Evolutionary conservation across 305 asterid genomes (phyloP).

Genomic region (Fraxinus baroniana): DNA sequence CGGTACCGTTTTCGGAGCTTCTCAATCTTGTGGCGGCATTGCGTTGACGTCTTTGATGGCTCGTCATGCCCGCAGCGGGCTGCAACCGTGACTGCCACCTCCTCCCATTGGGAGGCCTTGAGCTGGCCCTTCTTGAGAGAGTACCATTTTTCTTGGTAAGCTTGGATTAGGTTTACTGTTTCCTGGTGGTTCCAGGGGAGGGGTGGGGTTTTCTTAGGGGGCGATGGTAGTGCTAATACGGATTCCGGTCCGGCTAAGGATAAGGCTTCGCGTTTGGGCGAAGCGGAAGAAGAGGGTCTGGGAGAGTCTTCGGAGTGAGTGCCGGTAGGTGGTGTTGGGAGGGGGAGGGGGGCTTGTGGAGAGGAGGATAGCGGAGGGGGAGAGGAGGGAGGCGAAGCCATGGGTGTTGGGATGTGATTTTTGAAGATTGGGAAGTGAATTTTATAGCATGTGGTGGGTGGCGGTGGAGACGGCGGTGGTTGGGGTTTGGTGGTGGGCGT

Average conservation of each 20-base stretch:
- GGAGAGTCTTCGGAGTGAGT: constrained; percentile 14
- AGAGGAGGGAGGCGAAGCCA: constrained; percentile 33
- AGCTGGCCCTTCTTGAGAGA: constrained; percentile 71
- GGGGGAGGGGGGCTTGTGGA: background rate
- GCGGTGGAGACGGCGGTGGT: constrained; percentile 14
- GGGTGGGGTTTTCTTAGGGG: constrained; percentile 50
- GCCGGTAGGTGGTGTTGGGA: constrained; percentile 17
- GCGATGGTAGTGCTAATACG: constrained; percentile 26
- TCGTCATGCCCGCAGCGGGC: constrained; percentile 74
- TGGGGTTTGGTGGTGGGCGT: constrained; percentile 1
- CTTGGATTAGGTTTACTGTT: constrained; percentile 73
- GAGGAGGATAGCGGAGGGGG: constrained; percentile 7
- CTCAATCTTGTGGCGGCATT: constrained; percentile 96
- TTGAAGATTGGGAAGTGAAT: constrained; percentile 5
- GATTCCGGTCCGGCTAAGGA: constrained; percentile 28
- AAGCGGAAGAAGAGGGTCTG: constrained; percentile 30
- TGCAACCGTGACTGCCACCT: constrained; percentile 69
- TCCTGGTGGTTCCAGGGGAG: constrained; percentile 76
- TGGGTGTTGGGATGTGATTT: constrained; percentile 12
- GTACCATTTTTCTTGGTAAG: constrained; percentile 77
- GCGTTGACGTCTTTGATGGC: constrained; percentile 78
- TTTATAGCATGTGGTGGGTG: constrained; percentile 12
- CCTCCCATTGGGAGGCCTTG: constrained; percentile 80
- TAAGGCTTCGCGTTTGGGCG: constrained; percentile 25
- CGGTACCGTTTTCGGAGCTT: constrained; percentile 87